Evolutionary conservation across 1,139 yeast genomes (phyloP), one percentile per base, ranked within the genome.

Genomic region (Candida albicans): DNA sequence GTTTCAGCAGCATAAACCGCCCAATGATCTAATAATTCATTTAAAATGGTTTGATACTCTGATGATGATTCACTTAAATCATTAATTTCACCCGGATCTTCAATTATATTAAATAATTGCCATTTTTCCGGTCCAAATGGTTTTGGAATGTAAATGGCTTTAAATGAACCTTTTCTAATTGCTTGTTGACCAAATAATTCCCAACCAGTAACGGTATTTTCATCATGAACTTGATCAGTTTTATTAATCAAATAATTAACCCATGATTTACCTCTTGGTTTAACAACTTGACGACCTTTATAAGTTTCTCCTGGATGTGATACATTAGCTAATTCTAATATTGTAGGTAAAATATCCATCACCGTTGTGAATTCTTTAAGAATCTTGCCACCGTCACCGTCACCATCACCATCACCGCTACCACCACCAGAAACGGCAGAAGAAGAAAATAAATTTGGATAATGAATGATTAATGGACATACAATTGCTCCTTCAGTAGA

Each of bases 141-240:
- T 40, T 65, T 64, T 3, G 81, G 80, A 37, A 78, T 67, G 49
- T 55, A 77, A 2, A 76, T 52, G 0, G 79, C 79, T 52, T 79
- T 79, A 55, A 61, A 77, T 3, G 57, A 46, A n/a, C 81, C 82
- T 52, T 70, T 70, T 52, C 82, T 63, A 29, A 78, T 67, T 0
- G 82, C 83, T 48, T 75, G 80, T 52, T 77, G 81, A 1, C 79
- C 80, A 53, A 77, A 76, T 18, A 78, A 56, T 50, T 79, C 83
- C 83, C 83, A 78, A 0, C 83, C 83, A n/a, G 75, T 71, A 6
- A 75, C 77, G 0, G 71, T 67, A 11, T 75, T 72, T 22, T 73
- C 75, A 37, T 62, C 63, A 52, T 75, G 80, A 34, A 73, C 66
- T 12, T 52, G 48, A 2, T 55, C 58, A 1, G 55, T n/a, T 12